Evolutionary conservation across 441 rosid species (phyloP).

Genomic region (Bruguiera hainesii): DNA sequence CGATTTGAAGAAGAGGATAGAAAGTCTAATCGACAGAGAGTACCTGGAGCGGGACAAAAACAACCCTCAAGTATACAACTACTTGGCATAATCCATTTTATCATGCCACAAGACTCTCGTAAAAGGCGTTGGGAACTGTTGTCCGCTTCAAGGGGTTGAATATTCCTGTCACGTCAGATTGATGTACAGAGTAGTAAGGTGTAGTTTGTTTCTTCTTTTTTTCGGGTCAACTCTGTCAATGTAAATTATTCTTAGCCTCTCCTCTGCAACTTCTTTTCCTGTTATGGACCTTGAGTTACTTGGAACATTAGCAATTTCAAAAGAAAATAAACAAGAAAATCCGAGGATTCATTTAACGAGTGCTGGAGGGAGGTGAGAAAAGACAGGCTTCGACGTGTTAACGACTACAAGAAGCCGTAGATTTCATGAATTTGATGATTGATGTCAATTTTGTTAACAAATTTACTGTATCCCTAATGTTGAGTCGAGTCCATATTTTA

Average conservation of each 20-base stretch:
- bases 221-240: conserved; percentile 27
- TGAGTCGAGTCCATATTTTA: not conserved
- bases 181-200: conserved; percentile 48
- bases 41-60: conserved; percentile 98
- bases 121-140: conserved; percentile 25
- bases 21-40: conserved; percentile 94
- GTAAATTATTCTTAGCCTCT: conserved; percentile 33
- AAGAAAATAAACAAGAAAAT: not conserved
- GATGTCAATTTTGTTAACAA: no score
- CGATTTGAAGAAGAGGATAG: conserved; percentile 99
- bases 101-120: conserved; percentile 10
- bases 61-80: conserved; percentile 97
- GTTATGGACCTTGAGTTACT: conserved; percentile 18
- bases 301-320: conserved; percentile 4
- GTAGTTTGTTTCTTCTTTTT: conserved; percentile 14
- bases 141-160: conserved; percentile 3
- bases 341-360: not conserved
- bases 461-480: not conserved
- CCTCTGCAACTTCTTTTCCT: conserved; percentile 2
- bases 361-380: not conserved
- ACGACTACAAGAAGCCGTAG: not conserved
- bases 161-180: conserved; percentile 13
- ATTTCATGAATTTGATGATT: not conserved
- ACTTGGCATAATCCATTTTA: conserved; percentile 51
- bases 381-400: not conserved